Percentiles rank a stretch among this genome's conserved stretches.
Evolutionary conservation across 2,329 filamentous ascomycete species (phyloP).

Genomic region (Penicillium sp.): DNA sequence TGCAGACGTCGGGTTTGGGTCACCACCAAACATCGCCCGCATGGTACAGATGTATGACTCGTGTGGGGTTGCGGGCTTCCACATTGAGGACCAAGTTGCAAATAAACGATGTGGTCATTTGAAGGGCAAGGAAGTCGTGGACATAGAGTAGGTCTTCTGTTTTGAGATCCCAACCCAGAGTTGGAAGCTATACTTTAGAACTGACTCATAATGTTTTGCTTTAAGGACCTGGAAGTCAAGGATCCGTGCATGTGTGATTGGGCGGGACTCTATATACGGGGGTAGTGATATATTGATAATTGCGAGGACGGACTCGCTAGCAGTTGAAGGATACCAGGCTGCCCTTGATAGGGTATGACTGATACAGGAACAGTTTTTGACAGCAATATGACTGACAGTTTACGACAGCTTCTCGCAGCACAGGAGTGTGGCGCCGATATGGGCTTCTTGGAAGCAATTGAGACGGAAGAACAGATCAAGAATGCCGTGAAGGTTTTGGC

Average conservation of each 20-base stretch:
- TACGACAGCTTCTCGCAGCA: neutral
- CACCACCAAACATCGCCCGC: slow-evolving; percentile 41
- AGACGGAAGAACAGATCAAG: slow-evolving; percentile 13
- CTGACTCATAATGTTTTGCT: neutral
- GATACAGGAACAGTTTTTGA: neutral
- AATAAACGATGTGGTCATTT: slow-evolving; percentile 65
- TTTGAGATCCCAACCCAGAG: neutral
- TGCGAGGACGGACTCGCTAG: neutral
- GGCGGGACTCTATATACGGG: neutral
- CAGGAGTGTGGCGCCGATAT: slow-evolving; percentile 25
- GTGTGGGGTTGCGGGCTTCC: slow-evolving; percentile 57
- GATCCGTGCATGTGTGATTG: neutral
- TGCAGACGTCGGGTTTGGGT: slow-evolving; percentile 26
- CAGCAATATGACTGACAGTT: neutral
- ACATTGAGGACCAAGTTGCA: slow-evolving; percentile 63
- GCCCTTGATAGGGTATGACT: neutral
- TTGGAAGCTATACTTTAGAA: neutral
- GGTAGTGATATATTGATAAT: neutral
- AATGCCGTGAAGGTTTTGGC: slow-evolving; percentile 7
- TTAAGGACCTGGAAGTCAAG: neutral
- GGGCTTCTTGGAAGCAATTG: slow-evolving; percentile 23
- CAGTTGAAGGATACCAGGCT: neutral
- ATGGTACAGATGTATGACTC: slow-evolving; percentile 54
- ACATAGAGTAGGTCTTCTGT: neutral
- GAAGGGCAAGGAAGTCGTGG: slow-evolving; percentile 59